These are phyloP conservation scores for Podospora bellae-mahoneyi DNA, from an alignment of 495 filamentous ascomycete species.

Conservation along the genomic window DNA sequence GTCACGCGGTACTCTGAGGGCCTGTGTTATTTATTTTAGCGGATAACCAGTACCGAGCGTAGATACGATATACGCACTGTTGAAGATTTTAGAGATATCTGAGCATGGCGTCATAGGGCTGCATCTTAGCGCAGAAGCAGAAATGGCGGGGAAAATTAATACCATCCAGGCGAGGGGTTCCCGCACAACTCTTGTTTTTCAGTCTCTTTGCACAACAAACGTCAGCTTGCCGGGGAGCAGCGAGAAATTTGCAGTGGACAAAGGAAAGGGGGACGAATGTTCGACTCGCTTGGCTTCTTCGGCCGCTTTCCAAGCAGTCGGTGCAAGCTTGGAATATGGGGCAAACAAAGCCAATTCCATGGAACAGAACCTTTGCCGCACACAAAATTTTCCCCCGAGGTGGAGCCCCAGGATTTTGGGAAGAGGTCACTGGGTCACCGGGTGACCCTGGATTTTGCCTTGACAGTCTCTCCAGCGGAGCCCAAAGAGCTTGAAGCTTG, in stretches of 20 bases:
- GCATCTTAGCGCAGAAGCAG: neutral
- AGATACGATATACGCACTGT: no score
- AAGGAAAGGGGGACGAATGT: neutral
- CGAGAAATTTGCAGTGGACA: neutral
- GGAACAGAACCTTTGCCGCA: slow-evolving; percentile 2
- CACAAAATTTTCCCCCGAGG: neutral
- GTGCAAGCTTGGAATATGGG: neutral
- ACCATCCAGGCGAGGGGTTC: no score
- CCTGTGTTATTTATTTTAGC: no score
- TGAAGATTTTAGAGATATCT: neutral
- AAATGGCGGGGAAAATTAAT: neutral
- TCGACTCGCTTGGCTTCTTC: neutral
- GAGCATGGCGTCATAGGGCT: slow-evolving; percentile 12
- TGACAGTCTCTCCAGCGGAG: neutral
- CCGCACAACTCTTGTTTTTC: neutral
- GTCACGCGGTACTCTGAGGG: no score
- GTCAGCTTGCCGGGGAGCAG: neutral
- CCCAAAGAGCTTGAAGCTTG: neutral
- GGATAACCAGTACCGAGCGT: no score
- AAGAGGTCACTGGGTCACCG: neutral
- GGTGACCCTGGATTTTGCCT: neutral
- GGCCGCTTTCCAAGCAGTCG: neutral
- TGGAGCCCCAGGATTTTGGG: neutral
- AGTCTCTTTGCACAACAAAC: neutral
- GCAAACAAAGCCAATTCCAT: slow-evolving; percentile 3